Evolutionary conservation across 1,284 basidiomycete genomes (phyloP), one percentile per base, ranked within the genome.

Genomic region (Irpex sp.): DNA sequence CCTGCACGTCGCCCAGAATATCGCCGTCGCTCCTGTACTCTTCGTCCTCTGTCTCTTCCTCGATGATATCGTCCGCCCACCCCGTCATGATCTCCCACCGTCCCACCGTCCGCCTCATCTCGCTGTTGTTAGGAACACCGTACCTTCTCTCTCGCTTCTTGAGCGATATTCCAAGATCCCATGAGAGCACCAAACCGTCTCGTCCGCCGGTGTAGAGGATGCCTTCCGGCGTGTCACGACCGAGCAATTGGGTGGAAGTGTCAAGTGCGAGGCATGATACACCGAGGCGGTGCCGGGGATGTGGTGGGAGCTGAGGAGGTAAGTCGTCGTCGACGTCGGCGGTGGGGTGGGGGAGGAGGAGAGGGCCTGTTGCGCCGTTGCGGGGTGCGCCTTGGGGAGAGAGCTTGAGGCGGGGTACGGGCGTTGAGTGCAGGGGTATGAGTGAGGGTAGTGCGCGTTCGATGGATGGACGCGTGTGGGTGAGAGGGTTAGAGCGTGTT

Each of bases 181-280:
- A 98, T 2, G 91, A 86, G 52, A 94, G 91, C 44, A 98, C 82
- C 40, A 97, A 82, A 0, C 97, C 97, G 78, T 99, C 97, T 59
- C 31, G 31, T 31, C 31, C 26, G 26, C 26, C 26, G 26, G 26
- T 26, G 26, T 26, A 26, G 26, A 26, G 79, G 58, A 99, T 97
- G 1, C 97, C 97, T 67, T 91, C 87, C 0, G 97, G 96, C 4
- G 80, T 72, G 19, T 73, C 64, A 15, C 79, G 79, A 5, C 87
- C 89, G 15, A 82, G 74, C 3, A 97, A 81, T 51, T 86, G 82
- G 0, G 96, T 97, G 1, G 91, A 89, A 0, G 86, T 83, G 76
- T 98, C 96, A 47, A 98, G 79, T 0, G 93, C 96, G 40, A 98
- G 84, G 0, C 92, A 89, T 0, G 92, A 86, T 13, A 97, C 87